Evolutionary conservation across 108 stramenopile genomes (phyloP), one percentile per base, ranked within the genome.

Genomic region (Cyclotella atomus): DNA sequence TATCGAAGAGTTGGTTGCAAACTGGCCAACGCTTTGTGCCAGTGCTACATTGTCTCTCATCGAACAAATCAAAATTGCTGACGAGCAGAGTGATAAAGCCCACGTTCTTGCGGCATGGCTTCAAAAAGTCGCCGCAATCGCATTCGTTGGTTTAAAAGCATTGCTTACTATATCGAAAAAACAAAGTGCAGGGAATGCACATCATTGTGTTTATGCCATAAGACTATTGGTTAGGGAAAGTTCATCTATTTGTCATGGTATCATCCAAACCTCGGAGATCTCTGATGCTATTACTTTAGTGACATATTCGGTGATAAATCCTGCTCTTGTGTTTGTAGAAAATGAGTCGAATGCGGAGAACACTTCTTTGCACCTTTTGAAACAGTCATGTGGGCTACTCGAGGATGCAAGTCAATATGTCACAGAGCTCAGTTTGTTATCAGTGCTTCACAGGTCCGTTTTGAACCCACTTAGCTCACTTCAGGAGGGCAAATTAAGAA

Each of bases 51-150:
- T 50, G 33, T 71, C 78, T 17, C 49, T 88, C 8, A 28, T 75
- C 25, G 53, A 80, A 38, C 57, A 61, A 21, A 74, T 84, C 0
- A 55, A 72, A 36, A 19, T 60, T 30, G 23, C 27, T 24, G 64
- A 57, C 2, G 61, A 71, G 23, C 66, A 62, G 28, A 60, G 70
- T 23, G 65, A 62, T 4, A 69, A 70, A 27, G 23, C 20, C 36
- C 47, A 20, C 17, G 35, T 25, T 19, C 67, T 89, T 59, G 34
- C 56, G 23, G 59, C 56, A 73, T 91, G 88, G 91, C 49, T 91
- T 53, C 38, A 71, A 60, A 68, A 70, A 27, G 33, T 91, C 15
- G 44, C 80, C 56, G 84, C 87, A 14, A 47, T 89, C 20, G 52
- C 81, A 1, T 75, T 89, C n/a, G 60, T 34, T 54, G 87, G 88